Evolutionary conservation across 2,329 filamentous ascomycete species (phyloP), one percentile per base, ranked within the genome.

Genomic region (Ascochyta koolunga): DNA sequence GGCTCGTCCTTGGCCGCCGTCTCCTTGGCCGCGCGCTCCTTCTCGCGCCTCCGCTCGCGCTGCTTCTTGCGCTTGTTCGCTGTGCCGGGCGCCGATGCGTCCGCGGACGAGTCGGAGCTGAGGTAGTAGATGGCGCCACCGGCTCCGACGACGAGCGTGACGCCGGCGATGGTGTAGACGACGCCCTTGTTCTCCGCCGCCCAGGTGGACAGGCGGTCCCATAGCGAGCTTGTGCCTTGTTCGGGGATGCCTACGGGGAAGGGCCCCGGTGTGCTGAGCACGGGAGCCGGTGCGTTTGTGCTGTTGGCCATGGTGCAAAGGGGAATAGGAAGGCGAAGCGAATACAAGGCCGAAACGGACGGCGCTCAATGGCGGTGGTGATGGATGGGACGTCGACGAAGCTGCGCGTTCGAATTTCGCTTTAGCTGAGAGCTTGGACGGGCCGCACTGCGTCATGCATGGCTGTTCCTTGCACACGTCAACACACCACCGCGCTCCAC

Each of bases 111-210:
- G 68, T 89, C 64, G 2, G 37, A 65, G 79, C 61, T 61, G 64
- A 96, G 82, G 77, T 97, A 98, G 82, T 98, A 99, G 71, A 96
- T 89, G 37, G 91, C 90, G 66, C 95, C 93, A 29, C 93, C 93
- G 58, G 90, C 91, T 13, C 91, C 95, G 51, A 96, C 90, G 37
- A 97, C 91, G 41, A 96, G 85, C 48, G 93, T 93, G 56, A 96
- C 90, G 70, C 95, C 95, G 50, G 93, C 95, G 78, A 98, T 91
- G 64, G 95, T 97, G 78, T 97, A 99, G 60, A 96, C 93, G 49
- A 93, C 84, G 41, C 91, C 89, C 81, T 97, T 98, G 80, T 99
- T 93, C 75, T 98, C 93, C 2, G 92, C 90, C 13, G 90, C 92
- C 93, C 95, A 99, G 71, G 82, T 88, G 63, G 92, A 89, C 78